Conservation (phyloP, 495 filamentous ascomycete species). For the Penicillium lividum region DNA sequence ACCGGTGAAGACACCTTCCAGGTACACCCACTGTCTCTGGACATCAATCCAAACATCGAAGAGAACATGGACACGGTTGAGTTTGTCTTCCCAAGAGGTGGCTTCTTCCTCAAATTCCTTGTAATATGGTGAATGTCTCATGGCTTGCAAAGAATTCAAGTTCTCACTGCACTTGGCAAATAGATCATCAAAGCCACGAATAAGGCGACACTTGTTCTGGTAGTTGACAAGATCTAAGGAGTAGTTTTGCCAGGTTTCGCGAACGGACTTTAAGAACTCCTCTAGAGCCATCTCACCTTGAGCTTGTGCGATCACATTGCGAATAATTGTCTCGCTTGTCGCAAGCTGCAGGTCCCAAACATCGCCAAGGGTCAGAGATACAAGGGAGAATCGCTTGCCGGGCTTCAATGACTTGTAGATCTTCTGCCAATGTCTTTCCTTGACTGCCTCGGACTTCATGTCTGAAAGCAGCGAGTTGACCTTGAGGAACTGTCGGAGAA, state of each 20-base stretch:
- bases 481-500: conserved; percentile 84
- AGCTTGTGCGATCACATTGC: conserved; percentile 90
- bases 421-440: conserved; percentile 94
- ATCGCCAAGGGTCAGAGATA: conserved; percentile 92
- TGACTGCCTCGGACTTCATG: conserved; percentile 94
- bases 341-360: conserved; percentile 96
- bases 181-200: conserved; percentile 96
- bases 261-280: conserved; percentile 95
- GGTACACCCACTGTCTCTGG: conserved; percentile 97
- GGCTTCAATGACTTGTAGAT: conserved; percentile 95
- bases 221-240: conserved; percentile 93
- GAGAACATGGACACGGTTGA: conserved; percentile 94
- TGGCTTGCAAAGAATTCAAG: conserved; percentile 93
- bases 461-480: conserved; percentile 85
- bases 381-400: conserved; percentile 82
- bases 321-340: conserved; percentile 80
- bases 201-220: conserved; percentile 95
- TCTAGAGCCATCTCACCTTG: conserved; percentile 98
- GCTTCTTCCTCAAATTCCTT: conserved; percentile 99
- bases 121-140: conserved; percentile 98
- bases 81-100: conserved; percentile 93
- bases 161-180: conserved; percentile 99
- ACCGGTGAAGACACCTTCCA: conserved; percentile 97
- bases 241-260: conserved; percentile 95
- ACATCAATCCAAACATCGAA: conserved; percentile 99